Evolutionary conservation across 768 basidiomycete genomes (phyloP), one percentile per base, ranked within the genome.

Genomic region (Agrocybe praecox): DNA sequence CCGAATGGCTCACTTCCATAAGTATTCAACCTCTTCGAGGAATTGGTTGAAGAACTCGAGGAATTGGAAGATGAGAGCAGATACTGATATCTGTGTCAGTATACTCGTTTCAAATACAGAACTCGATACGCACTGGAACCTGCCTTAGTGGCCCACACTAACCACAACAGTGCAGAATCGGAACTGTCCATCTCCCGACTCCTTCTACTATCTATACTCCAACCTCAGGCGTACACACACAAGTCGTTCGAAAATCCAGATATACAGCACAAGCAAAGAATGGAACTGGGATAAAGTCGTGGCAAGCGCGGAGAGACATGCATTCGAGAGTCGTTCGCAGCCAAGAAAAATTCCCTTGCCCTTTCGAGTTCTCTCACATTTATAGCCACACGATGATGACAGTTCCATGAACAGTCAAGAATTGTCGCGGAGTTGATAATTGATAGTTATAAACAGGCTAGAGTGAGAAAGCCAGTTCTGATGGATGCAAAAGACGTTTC

Each of bases 21-120:
- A 5, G 21, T 47, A 53, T 49, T 49, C 29, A 24, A 32, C 43
- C 51, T 53, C 43, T 44, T 56, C 45, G 15, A 52, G 19, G 18
- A 53, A 33, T 14, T 53, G 24, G 23, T 43, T 32, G 26, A 46
- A 46, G 10, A 50, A 48, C 21, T 53, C 52, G 3, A 53, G 24
- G 18, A 53, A 43, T 26, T 53, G 52, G 19, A 45, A 46, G 6
- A 53, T 19, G 9, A 46, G 26, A 22, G 52, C 52, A 29, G 36
- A 40, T 40, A 40, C 36, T 40, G 9, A 9, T 29, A 29, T 4
- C 4, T 29, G 9, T 4, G 26, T 29, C 26, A 29, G 26, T 29
- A 29, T 29, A 29, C 9, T 29, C 26, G 5, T 29, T 29, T 29
- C 26, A 9, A 5, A 29, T 9, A 29, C 26, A 29, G 4, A 29